Conservation (phyloP, 2,329 filamentous ascomycete species). For the Aspergillus sp. region DNA sequence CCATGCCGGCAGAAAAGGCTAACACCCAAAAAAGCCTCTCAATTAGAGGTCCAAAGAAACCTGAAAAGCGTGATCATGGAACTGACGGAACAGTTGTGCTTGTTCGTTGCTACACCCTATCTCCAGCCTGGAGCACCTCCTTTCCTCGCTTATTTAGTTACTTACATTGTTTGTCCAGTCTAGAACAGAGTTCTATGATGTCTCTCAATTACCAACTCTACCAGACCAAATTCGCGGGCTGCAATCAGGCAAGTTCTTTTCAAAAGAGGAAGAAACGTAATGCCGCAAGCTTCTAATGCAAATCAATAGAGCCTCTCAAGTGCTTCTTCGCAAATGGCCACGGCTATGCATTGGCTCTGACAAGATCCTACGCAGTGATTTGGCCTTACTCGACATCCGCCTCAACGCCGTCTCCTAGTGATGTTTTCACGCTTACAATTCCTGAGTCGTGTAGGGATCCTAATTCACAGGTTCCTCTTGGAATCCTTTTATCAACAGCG, state of each 20-base stretch:
- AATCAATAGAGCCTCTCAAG: conserved; percentile 54
- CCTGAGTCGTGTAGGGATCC: conserved; percentile 65
- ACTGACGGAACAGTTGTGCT: conserved; percentile 32
- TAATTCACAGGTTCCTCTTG: conserved; percentile 72
- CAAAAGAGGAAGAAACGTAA: neutral
- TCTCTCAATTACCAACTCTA: conserved; percentile 77
- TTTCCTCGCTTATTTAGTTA: conserved; percentile 1
- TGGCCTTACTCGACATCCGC: conserved; percentile 70
- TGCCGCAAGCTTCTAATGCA: conserved; percentile 5
- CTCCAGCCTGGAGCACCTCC: too few species aligned
- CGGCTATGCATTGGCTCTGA: conserved; percentile 75
- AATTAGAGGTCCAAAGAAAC: conserved; percentile 33
- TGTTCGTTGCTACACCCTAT: conserved; percentile 16
- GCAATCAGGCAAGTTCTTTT: conserved; percentile 53
- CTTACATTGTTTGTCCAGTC: conserved; percentile 50
- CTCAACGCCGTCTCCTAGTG: conserved; percentile 34
- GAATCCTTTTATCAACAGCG: conserved; percentile 74
- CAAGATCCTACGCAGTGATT: conserved; percentile 74
- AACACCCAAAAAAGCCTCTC: conserved; percentile 27
- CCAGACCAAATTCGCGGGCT: conserved; percentile 70
- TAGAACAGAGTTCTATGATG: conserved; percentile 76
- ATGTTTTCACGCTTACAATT: conserved; percentile 75
- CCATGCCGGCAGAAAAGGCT: conserved; percentile 12
- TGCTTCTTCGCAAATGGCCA: conserved; percentile 60
- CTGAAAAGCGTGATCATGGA: conserved; percentile 25